Evolutionary conservation across 257 asterid species (phyloP), one percentile per base, ranked within the genome.

Genomic region (Nicotiana attenuata): DNA sequence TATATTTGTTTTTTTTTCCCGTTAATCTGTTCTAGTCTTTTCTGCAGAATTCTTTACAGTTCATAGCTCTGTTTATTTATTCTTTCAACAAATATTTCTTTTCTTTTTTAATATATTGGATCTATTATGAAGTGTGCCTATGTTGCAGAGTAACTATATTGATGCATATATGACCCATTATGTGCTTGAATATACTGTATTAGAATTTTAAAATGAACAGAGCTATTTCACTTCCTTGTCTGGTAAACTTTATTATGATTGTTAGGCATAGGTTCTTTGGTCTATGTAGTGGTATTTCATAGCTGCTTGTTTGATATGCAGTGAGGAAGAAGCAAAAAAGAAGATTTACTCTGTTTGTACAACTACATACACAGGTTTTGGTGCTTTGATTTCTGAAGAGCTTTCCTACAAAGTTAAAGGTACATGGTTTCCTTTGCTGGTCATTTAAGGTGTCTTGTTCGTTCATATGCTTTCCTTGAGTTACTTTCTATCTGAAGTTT

Each of bases 301-400:
- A 20, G 29, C 80, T 84, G 57, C 45, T 86, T 87, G 75, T 65
- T 82, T 82, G 86, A 38, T 80, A 22, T 87, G 92, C 92, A 96
- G 99, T 86, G 98, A 96, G 89, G 98, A 96, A 85, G 99, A 94
- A 85, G 99, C 99, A 29, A 91, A 88, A 89, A 91, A 92, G 86
- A 96, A 94, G 92, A 96, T 94, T 60, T 96, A 96, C 76, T 91
- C 97, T 59, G 98, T 96, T 85, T 94, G 92, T 81, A 91, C 99
- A 1, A 81, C 95, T 11, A 92, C 97, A 0, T 94, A 94, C 65
- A 91, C 97, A 31, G 98, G 98, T 24, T 96, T 96, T 82, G 97
- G 98, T 73, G 97, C 93, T 79, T 80, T 94, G 86, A 91, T 96
- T 63, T 88, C 97, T 2, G 98, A 96, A 85, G 99, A 96, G 89